phyloP scores from a whole-genome alignment of 257 asterid species.

The Catharanthus roseus region DNA sequence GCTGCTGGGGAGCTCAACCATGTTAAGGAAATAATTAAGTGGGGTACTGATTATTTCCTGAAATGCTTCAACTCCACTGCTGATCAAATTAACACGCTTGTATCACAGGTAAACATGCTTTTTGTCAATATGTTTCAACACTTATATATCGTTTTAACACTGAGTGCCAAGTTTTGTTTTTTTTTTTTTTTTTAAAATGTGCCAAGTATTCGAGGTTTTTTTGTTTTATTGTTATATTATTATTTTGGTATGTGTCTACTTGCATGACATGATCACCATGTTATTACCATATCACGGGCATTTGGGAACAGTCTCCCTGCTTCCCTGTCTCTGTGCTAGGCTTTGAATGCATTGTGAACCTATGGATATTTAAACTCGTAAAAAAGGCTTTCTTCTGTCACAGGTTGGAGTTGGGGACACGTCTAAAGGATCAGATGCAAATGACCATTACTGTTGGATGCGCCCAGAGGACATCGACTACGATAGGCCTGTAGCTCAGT shows the following conservation, averaged over 20 bases:
- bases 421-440: slow-evolving; percentile 47
- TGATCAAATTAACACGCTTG: slow-evolving; percentile 60
- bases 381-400: slow-evolving; percentile 7
- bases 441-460: slow-evolving; percentile 94
- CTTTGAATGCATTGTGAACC: not conserved
- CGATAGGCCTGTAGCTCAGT: slow-evolving; percentile 51
- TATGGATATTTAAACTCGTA: not conserved
- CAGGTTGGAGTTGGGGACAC: slow-evolving; percentile 92
- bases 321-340: not conserved
- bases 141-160: not conserved
- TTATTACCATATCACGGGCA: not conserved
- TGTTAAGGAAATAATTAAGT: slow-evolving; percentile 81
- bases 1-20: slow-evolving; percentile 93
- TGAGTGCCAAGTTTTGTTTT: too few species aligned
- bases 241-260: not conserved
- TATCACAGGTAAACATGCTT: slow-evolving; percentile 52
- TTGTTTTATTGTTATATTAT: too few species aligned
- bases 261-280: not conserved
- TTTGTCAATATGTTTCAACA: not conserved
- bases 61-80: slow-evolving; percentile 90
- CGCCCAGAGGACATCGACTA: slow-evolving; percentile 95
- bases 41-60: slow-evolving; percentile 97
- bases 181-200: too few species aligned
- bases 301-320: not conserved
- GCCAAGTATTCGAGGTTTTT: too few species aligned